Evolutionary conservation across 2,329 filamentous ascomycete species (phyloP), one percentile per base, ranked within the genome.

Genomic region (Neofusicoccum ribis): DNA sequence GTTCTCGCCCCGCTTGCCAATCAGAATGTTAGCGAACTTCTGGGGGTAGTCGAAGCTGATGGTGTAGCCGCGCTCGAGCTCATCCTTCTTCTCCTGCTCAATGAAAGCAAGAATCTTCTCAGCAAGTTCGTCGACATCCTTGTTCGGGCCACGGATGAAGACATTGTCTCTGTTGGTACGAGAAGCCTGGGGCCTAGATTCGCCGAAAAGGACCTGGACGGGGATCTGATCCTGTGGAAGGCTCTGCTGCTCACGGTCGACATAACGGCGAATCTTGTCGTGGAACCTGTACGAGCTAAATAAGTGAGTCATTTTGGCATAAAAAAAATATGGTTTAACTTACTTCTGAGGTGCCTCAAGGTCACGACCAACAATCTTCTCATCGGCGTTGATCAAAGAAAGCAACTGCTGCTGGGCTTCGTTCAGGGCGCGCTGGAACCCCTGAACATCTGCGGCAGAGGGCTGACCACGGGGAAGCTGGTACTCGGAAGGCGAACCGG

Each of bases 11-110:
- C 84, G 83, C 72, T 85, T 86, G 66, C 88, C 88, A 67, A 91
- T 89, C 27, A 91, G 85, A 75, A 96, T 90, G 77, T 97, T 97
- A 68, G 93, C 93, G 74, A 88, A 96, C 79, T 97, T 96, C 76
- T 97, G 91, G 7, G 94, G 94, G 81, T 97, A 99, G 68, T 97
- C 92, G 70, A 98, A 98, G 31, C 86, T 88, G 66, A 91, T 82
- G 2, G 88, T 93, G 79, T 93, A 96, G 50, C 92, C 93, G 66
- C 94, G 91, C 80, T 98, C 94, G 75, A 95, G 91, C 78, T 98
- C 94, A 67, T 98, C 93, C 76, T 92, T 86, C 81, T 93, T 91
- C 78, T 96, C 93, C 75, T 96, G 90, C 74, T 90, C 89, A 23
- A 98, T 83, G 73, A 97, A 98, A 6, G 86, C 86, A 66, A 86